Evolutionary conservation across 768 basidiomycete genomes (phyloP), one percentile per base, ranked within the genome.

Genomic region (Auricularia cornea): DNA sequence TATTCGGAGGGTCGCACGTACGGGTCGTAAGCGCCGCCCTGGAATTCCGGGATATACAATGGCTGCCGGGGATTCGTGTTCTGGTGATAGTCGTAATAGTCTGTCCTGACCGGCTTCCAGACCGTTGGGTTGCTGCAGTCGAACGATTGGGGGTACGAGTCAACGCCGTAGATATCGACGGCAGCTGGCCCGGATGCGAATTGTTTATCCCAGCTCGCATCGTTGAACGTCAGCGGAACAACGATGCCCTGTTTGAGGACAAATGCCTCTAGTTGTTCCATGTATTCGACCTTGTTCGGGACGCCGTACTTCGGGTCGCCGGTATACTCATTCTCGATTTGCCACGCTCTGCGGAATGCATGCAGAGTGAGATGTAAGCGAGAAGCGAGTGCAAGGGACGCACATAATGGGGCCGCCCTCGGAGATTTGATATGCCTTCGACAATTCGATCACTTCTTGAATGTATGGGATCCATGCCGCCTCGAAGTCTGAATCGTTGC

Each of bases 11-110:
- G n/a, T n/a, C n/a, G n/a, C 16, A 87, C 92, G 89, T 89, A 94
- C 3, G 90, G 85, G 70, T 93, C 90, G 67, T 84, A 92, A 11
- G 89, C 80, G 4, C 91, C 91, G 14, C 83, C 88, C 78, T 89
- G 87, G 70, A 85, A 87, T 79, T 84, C 83, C 14, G 91, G 90
- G 66, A 89, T 78, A 69, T 91, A 92, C 74, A 78, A 85, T 11
- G 90, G 83, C 68, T 89, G 83, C 59, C 66, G 66, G 5, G 80
- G 80, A 64, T 81, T 77, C 28, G 65, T 68, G 48, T 64, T 63
- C 65, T 74, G 44, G 69, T 92, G 91, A 66, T 90, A 92, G 18
- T 74, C 70, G 61, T 86, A 80, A 68, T 90, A 91, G 66, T 80
- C 83, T 2, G 82, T 81, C 0, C 77, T 76, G n/a, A 92, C 82